Evolutionary conservation across 2,329 filamentous ascomycete genomes (phyloP), one percentile per base, ranked within the genome.

Genomic region (Aphanocladium album): DNA sequence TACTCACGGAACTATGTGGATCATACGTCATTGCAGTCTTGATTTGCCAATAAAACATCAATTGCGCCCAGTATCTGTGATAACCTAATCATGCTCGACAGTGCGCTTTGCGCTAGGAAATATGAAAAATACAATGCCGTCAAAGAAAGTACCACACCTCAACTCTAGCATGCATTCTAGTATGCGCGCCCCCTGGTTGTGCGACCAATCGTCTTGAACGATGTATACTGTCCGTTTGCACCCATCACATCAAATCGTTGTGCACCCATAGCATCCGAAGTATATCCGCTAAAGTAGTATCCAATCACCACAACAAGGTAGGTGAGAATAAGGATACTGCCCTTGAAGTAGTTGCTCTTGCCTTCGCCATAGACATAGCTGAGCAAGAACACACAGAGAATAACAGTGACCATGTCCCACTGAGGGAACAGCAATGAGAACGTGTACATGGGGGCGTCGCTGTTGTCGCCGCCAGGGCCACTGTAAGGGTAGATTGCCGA

Each of bases 261-360:
- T 62, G 71, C 66, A 37, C 76, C 77, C 68, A 78, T 77, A 30
- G 73, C 69, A 62, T 77, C 76, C 17, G 77, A 73, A 16, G 79
- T 79, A 67, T 72, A 85, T 30, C 84, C 80, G 57, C 91, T 91
- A 62, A 96, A 89, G 76, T 91, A 98, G 79, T 96, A 99, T 1
- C 95, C 95, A 49, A 91, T 85, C 30, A 97, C 80, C 53, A 99
- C 91, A 30, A 98, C 95, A 25, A 98, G 76, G 73, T 99, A 99
- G 37, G 91, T 95, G 55, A 99, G 79, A 64, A 98, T 86, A 57
- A 99, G 81, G 67, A 98, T 97, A 65, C 91, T 96, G 56, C 95
- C 95, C 79, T 99, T 99, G 85, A 99, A 99, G 76, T 99, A 99
- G 76, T 99, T 99, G 80, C 93, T 98, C 85, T 99, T 99, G 45